A percentile compares a stretch with the other conserved stretches of the same genome.
Evolutionary conservation across 2,329 filamentous ascomycete genomes (phyloP).

Genomic region (Beauveria scarabaeidicola): DNA sequence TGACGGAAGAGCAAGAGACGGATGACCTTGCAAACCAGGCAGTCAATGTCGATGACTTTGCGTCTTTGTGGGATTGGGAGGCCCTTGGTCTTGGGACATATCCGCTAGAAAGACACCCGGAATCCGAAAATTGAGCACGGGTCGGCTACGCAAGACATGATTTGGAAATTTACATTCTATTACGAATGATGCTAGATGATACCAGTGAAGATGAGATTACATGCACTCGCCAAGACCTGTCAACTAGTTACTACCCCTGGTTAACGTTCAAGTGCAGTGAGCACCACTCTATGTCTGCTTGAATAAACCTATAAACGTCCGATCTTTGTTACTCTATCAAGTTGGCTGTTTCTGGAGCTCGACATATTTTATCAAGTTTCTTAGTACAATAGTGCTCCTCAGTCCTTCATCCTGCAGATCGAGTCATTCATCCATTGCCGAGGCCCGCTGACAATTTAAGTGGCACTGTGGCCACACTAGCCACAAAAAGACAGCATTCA

Average conservation of each 20-base stretch:
- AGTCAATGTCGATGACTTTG: background rate
- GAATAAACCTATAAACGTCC: background rate
- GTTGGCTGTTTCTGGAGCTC: too few relatives aligned
- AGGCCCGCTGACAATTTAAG: slow-evolving; percentile 4
- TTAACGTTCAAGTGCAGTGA: background rate
- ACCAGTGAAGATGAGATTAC: background rate
- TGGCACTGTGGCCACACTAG: background rate
- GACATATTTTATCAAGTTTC: background rate
- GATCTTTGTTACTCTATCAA: too few relatives aligned
- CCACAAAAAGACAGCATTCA: background rate
- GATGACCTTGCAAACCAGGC: background rate
- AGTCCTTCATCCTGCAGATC: background rate
- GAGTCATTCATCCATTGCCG: slow-evolving; percentile 1
- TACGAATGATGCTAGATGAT: background rate
- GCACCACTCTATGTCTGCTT: background rate
- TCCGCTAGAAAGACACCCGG: background rate
- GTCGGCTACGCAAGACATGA: background rate
- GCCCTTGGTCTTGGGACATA: slow-evolving; percentile 1
- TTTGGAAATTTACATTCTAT: too few relatives aligned
- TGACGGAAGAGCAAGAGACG: background rate
- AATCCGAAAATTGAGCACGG: background rate
- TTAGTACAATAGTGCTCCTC: background rate
- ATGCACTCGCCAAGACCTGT: background rate
- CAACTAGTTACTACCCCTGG: background rate
- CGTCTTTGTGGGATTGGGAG: slow-evolving; percentile 9